Base-by-base conservation (phyloP, 345 rosid species). In the Capsella bursapastoris region DNA sequence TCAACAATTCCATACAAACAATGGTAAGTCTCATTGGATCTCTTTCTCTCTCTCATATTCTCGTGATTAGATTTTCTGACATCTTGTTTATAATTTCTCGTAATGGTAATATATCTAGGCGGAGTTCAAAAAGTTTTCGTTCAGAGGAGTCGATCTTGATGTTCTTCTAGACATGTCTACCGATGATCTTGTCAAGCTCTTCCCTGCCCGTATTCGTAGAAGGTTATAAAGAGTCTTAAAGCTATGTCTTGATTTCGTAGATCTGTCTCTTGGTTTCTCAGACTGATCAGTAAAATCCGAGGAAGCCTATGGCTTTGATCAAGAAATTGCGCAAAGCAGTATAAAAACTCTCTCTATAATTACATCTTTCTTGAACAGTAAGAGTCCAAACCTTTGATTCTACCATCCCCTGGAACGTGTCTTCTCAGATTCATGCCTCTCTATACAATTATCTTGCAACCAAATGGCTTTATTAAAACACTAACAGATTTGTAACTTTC, bases 111-210 rank as follows among this genome's bases (percentile, higher is more conserved):
- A 32, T 56, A 31, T 4, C 14, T 65, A 84, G 89, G 89, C 86
- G 64, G 86, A 83, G 47, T 89, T 89, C 83, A 87, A 86, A 81
- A 89, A 86, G 82, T 87, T 89, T 65, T 83, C 89, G 14, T 89
- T 80, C 84, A 80, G 89, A 72, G 93, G 95, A 41, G 95, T 89
- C 28, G 92, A 70, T 70, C 74, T 70, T 18, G 95, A 89, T 53
- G 87, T 87, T 59, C 91, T 58, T 37, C 63, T 58, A 28, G 63
- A 58, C 45, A 58, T 58, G 45, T 58, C 63, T 58, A 58, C 63
- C 4, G 95, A 89, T 68, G 90, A 87, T 63, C 92, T 87, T 64
- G 91, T 87, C 65, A 86, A 87, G 81, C 90, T 87, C 58, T 86
- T 84, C 56, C 57, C 40, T 3, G 83, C 93, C 5, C 88, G 93